Conservation (phyloP, 805 yeast genomes). For the Saccharomycopsis synnaedendra region DNA sequence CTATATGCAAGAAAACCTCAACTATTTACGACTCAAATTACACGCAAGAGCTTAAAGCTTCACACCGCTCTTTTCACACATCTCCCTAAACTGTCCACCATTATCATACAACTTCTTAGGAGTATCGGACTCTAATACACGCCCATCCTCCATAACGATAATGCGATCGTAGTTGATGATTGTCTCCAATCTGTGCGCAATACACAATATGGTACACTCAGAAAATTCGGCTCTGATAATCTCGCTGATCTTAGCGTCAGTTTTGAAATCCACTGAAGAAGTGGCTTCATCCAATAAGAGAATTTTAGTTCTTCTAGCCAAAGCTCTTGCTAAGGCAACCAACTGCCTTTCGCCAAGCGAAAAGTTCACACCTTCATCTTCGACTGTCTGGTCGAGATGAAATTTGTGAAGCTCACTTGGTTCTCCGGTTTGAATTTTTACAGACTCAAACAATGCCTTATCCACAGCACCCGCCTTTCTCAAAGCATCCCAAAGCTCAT, state of each 20-base stretch:
- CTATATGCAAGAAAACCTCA: too few species aligned
- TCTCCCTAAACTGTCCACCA: constrained; percentile 34
- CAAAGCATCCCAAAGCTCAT: constrained; percentile 57
- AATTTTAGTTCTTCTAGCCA: constrained; percentile 63
- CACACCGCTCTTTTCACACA: constrained; percentile 40
- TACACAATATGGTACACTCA: constrained; percentile 68
- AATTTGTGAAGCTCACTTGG: constrained; percentile 39
- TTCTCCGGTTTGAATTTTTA: neutral
- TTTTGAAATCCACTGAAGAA: constrained; percentile 72
- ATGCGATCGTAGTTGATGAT: constrained; percentile 61
- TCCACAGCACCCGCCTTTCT: constrained; percentile 43
- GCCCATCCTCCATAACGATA: constrained; percentile 60
- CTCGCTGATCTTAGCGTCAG: constrained; percentile 70
- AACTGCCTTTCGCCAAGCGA: constrained; percentile 62
- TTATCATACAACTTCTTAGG: constrained; percentile 40
- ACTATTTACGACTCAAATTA: too few species aligned
- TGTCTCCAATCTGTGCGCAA: constrained; percentile 77
- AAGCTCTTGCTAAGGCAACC: constrained; percentile 73
- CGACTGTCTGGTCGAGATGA: constrained; percentile 45
- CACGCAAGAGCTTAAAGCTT: constrained; percentile 29
- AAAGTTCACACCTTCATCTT: constrained; percentile 55
- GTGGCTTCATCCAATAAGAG: constrained; percentile 81
- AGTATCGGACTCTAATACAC: constrained; percentile 47
- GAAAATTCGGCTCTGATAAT: constrained; percentile 60
- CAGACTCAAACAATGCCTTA: constrained; percentile 25